Evolutionary conservation across 805 yeast species (phyloP), one percentile per base, ranked within the genome.

Genomic region (Candida ovalis): DNA sequence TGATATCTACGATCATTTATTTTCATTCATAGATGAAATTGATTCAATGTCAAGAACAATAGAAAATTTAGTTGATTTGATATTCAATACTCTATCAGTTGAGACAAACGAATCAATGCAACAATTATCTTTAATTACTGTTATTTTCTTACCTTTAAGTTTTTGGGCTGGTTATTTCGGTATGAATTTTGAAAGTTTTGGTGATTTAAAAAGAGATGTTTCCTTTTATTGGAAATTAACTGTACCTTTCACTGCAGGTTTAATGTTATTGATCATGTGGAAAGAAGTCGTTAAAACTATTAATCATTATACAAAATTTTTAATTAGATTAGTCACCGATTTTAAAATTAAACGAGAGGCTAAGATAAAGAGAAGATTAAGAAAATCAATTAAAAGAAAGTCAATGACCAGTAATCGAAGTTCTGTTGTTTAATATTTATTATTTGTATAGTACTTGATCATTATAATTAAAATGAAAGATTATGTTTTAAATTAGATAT

Each of bases 151-250:
- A 35, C 86, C 86, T 4, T 58, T 81, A 46, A 73, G 81, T 4
- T 81, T 81, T 56, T 70, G 82, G 73, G 78, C 84, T 1, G 84
- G 85, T 12, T 81, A 78, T 57, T 81, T 76, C 48, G 82, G 82
- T 17, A 78, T 78, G 82, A 78, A 78, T 55, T 78, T 78, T 56
- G 59, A 63, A 24, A 49, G 57, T 6, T 78, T 78, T 52, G 68
- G 67, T 3, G 70, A 72, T 43, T 58, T 78, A 37, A 55, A 68
- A 15, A 49, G 65, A 32, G 63, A 66, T 32, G 76, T 73, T 2
- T 55, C 60, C 4, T 75, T 71, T 54, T 77, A 76, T 57, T 77
- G 82, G 82, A 60, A 65, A 13, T 59, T 77, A 8, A 75, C 80
- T 1, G 47, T 69, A 1, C 75, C 76, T 0, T 73, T 73, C 55